phyloP scores from a whole-genome alignment of 305 asterid genomes.

The Ilex paraguariensis region DNA sequence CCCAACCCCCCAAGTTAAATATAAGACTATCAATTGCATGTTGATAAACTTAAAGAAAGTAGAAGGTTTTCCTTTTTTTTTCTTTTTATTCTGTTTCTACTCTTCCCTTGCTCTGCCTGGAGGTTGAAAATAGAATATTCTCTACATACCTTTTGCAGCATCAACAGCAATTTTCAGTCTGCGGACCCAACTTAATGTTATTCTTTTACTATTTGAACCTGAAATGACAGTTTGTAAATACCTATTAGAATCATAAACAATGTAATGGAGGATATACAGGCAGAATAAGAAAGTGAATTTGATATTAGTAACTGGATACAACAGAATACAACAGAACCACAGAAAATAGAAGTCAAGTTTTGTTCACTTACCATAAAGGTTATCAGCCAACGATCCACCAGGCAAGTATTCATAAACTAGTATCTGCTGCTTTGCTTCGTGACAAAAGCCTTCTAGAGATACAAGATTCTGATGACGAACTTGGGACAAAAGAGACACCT shows the following conservation, averaged over 20 bases:
- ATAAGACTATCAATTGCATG: no score
- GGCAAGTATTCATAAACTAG: conserved; percentile 82
- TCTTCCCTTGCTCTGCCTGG: no score
- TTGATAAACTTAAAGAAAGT: no score
- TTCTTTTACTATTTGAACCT: conserved; percentile 69
- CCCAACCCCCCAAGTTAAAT: no score
- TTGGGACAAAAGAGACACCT: conserved; percentile 81
- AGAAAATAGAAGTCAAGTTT: neutral
- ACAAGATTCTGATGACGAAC: conserved; percentile 78
- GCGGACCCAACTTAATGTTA: conserved; percentile 85
- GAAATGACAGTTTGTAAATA: conserved; percentile 3
- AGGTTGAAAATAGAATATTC: conserved; percentile 5
- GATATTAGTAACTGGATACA: neutral
- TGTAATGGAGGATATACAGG: conserved; percentile 8
- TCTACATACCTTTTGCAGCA: conserved; percentile 74
- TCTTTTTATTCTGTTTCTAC: neutral
- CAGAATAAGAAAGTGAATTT: neutral
- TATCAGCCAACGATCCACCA: conserved; percentile 83
- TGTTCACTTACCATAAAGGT: conserved; percentile 58
- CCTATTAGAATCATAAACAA: neutral
- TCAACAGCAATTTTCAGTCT: conserved; percentile 88
- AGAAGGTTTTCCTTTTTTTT: neutral
- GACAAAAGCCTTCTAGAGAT: conserved; percentile 83
- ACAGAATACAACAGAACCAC: neutral
- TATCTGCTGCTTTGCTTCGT: conserved; percentile 84